Conservation (phyloP, 371 early-diverging fungal genomes). For the Rhizomucor miehei region DNA sequence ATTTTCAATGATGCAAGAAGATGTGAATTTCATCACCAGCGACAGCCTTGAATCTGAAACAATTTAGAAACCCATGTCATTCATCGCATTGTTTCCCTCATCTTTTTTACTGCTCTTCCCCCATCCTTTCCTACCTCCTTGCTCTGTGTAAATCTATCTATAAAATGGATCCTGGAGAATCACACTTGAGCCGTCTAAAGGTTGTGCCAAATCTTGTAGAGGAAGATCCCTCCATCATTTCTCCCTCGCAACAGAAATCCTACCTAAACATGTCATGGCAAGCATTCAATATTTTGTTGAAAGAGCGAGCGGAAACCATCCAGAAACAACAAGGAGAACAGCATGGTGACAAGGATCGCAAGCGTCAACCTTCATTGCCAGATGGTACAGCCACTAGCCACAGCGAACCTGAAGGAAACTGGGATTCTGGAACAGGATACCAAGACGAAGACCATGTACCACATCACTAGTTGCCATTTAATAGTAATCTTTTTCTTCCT, state of each 20-base stretch:
- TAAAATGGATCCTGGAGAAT: conserved; percentile 44
- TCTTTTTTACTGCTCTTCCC: too few relatives aligned
- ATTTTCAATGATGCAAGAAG: too few relatives aligned
- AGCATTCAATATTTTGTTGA: conserved; percentile 6
- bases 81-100: too few relatives aligned
- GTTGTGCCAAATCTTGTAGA: conserved; percentile 39
- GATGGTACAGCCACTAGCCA: conserved; percentile 7
- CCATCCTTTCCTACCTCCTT: too few relatives aligned
- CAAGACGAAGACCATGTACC: conserved; percentile 17
- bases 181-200: conserved; percentile 41
- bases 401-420: conserved; percentile 8
- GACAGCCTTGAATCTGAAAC: too few relatives aligned
- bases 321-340: not conserved
- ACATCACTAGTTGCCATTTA: conserved; percentile 2
- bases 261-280: conserved; percentile 15
- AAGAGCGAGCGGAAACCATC: conserved; percentile 1
- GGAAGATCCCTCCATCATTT: conserved; percentile 39
- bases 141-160: not conserved
- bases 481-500: too few relatives aligned
- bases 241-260: conserved; percentile 19
- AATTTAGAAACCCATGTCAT: too few relatives aligned
- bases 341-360: not conserved
- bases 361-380: not conserved
- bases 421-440: conserved; percentile 21
- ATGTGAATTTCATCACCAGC: too few relatives aligned